Base-by-base conservation (phyloP, 2,329 filamentous ascomycete species). In the Fusarium sp. region DNA sequence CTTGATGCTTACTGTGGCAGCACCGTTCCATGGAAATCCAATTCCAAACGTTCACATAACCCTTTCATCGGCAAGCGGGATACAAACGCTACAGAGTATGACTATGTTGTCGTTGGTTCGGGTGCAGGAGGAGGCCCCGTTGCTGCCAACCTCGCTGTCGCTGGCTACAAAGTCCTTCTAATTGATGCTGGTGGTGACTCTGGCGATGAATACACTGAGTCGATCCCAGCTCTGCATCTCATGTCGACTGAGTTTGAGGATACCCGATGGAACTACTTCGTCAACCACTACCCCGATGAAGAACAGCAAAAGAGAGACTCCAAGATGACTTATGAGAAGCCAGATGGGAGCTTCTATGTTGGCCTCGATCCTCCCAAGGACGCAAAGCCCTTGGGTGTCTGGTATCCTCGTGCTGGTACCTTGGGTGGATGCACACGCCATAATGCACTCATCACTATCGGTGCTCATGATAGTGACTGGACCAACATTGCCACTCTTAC, bases 41-140 rank as follows among this genome's bases (percentile, higher is more conserved):
- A 24, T 8, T 22, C 45, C 5, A 15, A 44, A 7, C 63, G n/a
- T 34, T 33, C 39, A 2, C 49, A 69, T 40, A 20, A 66, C 10
- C 65, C 65, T 11, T 68, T 68, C 22, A 55, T 68, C 22, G 64
- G 43, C 0, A 60, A 66, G 4, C 64, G 59, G 9, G 64, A 51
- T 33, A 52, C 18, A 33, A 42, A 10, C 2, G 15, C 43, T 7
- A 57, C 48, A 3, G 52, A 72, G 7, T 88, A 88, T 67, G 87
- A 89, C 66, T 90, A 88, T 76, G 81, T 89, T n/a, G 80, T 90
- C 17, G 84, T 89, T 36, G 87, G 87, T 7, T 87, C 85, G 14
- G 87, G 87, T 4, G 81, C 86, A 3, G 87, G 87, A 33, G 87
- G 87, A 46, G 86, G 82, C 28, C 86, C 87, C 5, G 75, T 88